phyloP scores from a whole-genome alignment of 441 rosid genomes.

The Caryocar brasiliense region DNA sequence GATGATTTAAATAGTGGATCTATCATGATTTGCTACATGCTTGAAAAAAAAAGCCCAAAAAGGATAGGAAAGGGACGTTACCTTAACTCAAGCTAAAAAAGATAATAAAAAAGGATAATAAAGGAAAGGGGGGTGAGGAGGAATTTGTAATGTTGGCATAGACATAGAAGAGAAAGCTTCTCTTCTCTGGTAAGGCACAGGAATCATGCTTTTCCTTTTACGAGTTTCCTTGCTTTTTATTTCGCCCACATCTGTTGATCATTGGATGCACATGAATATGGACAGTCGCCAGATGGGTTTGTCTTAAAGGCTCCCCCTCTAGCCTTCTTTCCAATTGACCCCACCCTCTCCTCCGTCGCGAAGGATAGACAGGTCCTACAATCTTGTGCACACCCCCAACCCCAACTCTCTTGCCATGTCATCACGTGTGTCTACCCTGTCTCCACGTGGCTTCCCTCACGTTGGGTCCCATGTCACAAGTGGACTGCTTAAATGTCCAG shows the following conservation, averaged over 20 bases:
- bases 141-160: slow-evolving; percentile 16
- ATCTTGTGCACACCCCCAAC: neutral
- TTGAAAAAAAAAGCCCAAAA: too few relatives aligned
- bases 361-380: slow-evolving; percentile 5
- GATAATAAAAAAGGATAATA: too few relatives aligned
- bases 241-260: slow-evolving; percentile 30
- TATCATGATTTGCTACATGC: too few relatives aligned
- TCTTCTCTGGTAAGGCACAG: slow-evolving; percentile 28
- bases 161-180: slow-evolving; percentile 19
- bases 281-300: slow-evolving; percentile 33
- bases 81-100: too few relatives aligned
- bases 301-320: slow-evolving; percentile 22
- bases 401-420: slow-evolving; percentile 8
- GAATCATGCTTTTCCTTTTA: slow-evolving; percentile 41
- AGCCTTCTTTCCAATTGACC: slow-evolving; percentile 3
- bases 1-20: too few relatives aligned
- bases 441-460: slow-evolving; percentile 18
- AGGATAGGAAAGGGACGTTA: too few relatives aligned
- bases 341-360: neutral
- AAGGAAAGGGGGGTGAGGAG: neutral
- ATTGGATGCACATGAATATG: slow-evolving; percentile 49
- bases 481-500: slow-evolving; percentile 9
- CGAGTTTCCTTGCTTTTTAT: slow-evolving; percentile 24
- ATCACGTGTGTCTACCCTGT: neutral
- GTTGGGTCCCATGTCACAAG: slow-evolving; percentile 9